A percentile compares a stretch with the other conserved stretches of the same genome.
phyloP scores from a whole-genome alignment of 257 asterid species.

The Solanum commersonii region DNA sequence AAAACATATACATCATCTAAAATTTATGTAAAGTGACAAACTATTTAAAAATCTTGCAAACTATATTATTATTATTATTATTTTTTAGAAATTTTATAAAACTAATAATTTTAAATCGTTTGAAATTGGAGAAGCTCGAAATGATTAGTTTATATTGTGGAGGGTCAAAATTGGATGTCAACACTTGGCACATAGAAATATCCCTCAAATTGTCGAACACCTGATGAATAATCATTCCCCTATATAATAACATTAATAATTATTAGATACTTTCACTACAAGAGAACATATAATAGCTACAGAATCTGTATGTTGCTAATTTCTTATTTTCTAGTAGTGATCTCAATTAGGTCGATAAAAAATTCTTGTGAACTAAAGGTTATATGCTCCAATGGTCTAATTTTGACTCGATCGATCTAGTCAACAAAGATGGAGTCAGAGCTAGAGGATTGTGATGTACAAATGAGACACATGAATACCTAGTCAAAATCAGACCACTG shows the following conservation, averaged over 20 bases:
- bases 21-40: too few species aligned
- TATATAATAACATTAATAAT: not conserved
- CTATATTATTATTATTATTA: too few species aligned
- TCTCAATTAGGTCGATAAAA: too few species aligned
- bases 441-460: not conserved
- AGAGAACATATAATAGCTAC: not conserved
- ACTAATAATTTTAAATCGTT: too few species aligned
- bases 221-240: conserved; percentile 25
- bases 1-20: too few species aligned
- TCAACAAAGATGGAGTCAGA: not conserved
- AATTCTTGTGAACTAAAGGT: not conserved
- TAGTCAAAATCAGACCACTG: not conserved
- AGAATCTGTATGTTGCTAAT: too few species aligned
- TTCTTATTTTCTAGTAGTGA: not conserved
- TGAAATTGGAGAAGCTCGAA: too few species aligned
- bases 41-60: too few species aligned
- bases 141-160: too few species aligned
- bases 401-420: not conserved
- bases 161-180: too few species aligned
- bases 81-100: too few species aligned
- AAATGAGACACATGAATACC: not conserved
- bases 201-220: conserved; percentile 33
- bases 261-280: not conserved
- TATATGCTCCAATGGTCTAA: not conserved
- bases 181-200: conserved; percentile 9